Evolutionary conservation across 108 stramenopile genomes (phyloP), one percentile per base, ranked within the genome.

Genomic region (Cyclotella choctawhatcheeana): DNA sequence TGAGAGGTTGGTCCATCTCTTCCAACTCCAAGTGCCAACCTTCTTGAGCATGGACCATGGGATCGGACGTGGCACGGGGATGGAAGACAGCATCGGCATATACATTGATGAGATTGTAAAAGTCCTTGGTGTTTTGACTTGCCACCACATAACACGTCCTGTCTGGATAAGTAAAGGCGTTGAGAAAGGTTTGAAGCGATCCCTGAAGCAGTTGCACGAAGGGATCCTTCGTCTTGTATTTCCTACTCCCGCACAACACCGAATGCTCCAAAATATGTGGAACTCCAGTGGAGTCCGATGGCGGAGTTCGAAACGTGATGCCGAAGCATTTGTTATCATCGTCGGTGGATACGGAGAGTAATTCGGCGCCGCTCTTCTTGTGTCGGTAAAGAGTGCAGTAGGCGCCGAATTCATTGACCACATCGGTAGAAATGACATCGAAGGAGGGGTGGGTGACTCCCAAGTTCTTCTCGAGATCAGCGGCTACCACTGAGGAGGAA

Each of bases 281-380:
- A 13, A 99, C 92, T 48, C 99, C 99, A 1, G 98, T 98, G 6
- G 88, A 90, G 77, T 98, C 98, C 25, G 85, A 67, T 18, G 98
- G 97, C 1, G 97, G 98, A 25, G 99, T 99, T 25, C 97, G 91
- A 72, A 99, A 99, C 34, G 96, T 96, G 33, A 99, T 96, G n/a
- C 98, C 98, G 72, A 99, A 99, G 29, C 97, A 97, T 78, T 99
- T 99, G 86, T 99, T 97, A 81, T 97, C 96, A 69, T 98, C 99
- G 45, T 97, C 97, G 20, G 73, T 90, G 29, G 86, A 77, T 1
- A 98, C 93, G 61, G 92, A 93, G 44, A 99, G 87, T 35, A 98
- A 75, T 61, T 98, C 87, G 7, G 97, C 97, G 2, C 94, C 96
- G 44, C 84, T 84, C 64, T 93, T 84, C 65, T 89, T 96, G 88